Base-by-base conservation (phyloP, 176 grass and related monocot genomes). In the Dendrocalamus sinicus region DNA sequence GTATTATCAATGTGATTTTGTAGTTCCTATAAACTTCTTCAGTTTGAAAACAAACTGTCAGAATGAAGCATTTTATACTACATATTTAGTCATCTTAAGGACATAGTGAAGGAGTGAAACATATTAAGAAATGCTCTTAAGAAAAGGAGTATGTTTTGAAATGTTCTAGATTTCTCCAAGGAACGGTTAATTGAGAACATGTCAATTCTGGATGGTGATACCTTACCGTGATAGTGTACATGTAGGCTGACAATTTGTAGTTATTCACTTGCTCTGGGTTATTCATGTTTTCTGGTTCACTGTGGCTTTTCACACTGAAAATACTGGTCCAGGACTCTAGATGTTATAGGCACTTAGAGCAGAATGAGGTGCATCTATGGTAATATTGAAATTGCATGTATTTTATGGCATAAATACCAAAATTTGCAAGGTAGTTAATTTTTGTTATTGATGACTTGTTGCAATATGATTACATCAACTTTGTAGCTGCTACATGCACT, bases 151-250 rank as follows among this genome's bases (percentile, higher is more conserved):
- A 62, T 22, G 7, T 41, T 19, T 77, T n/a, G 66, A 77, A 23
- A 73, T 78, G 48, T 67, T 55, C 45, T 73, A 65, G 35, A 82
- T 32, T 1, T 22, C 39, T 69, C 11, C 16, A 85, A 75, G 20
- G 59, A 51, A 59, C 10, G 57, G 24, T 51, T 74, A 58, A 32
- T 12, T 64, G 53, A 24, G 35, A 75, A 50, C 20, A 39, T 67
- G 43, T 37, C 12, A 64, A 19, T 66, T 73, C 62, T 8, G 3
- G 8, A 35, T 84, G 46, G 1, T n/a, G 17, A 53, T 63, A 26
- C 19, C 23, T 7, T 45, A 70, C 40, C 1, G 1, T 62, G 59
- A 26, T 54, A 35, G 16, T 66, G 16, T 62, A 23, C 26, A 20
- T 69, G 6, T 76, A 24, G 37, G 24, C 48, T 80, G 11, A 67